These are phyloP conservation scores for Grosmannia serpens DNA, from an alignment of 2,329 filamentous ascomycete genomes.

Conservation along the genomic window DNA sequence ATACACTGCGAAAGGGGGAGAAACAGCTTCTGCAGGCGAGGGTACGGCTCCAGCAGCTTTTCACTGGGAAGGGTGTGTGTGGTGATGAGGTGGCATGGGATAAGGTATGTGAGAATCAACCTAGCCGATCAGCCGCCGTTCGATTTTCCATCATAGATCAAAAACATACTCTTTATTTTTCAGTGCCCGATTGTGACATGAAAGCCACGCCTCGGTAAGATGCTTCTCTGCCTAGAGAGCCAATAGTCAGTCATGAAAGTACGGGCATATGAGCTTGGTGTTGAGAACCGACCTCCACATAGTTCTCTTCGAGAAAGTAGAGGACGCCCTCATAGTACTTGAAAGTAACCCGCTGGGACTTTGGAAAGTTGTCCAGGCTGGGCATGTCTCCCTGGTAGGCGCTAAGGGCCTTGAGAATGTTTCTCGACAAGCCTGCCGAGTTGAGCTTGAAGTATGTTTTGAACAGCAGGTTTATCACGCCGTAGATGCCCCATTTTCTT, in stretches of 20 bases:
- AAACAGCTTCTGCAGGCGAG: constrained; percentile 67
- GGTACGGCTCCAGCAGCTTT: constrained; percentile 60
- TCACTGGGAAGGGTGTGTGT: constrained; percentile 71
- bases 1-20: constrained; percentile 69
- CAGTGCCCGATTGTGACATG: constrained; percentile 61
- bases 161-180: constrained; percentile 67
- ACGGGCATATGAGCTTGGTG: no score
- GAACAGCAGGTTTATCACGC: constrained; percentile 87
- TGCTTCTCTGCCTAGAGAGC: constrained; percentile 58
- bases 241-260: neutral
- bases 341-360: constrained; percentile 86
- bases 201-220: constrained; percentile 67
- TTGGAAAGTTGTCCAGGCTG: constrained; percentile 65
- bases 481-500: constrained; percentile 96
- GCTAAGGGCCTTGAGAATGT: constrained; percentile 72
- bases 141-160: neutral
- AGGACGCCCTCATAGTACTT: constrained; percentile 93
- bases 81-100: constrained; percentile 85
- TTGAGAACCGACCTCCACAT: constrained; percentile 48
- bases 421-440: constrained; percentile 78
- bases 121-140: constrained; percentile 27
- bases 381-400: constrained; percentile 75
- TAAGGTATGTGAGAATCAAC: constrained; percentile 85
- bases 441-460: constrained; percentile 98
- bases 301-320: constrained; percentile 91